Conservation (phyloP, 2,329 filamentous ascomycete species). For the Talaromyces sp. region DNA sequence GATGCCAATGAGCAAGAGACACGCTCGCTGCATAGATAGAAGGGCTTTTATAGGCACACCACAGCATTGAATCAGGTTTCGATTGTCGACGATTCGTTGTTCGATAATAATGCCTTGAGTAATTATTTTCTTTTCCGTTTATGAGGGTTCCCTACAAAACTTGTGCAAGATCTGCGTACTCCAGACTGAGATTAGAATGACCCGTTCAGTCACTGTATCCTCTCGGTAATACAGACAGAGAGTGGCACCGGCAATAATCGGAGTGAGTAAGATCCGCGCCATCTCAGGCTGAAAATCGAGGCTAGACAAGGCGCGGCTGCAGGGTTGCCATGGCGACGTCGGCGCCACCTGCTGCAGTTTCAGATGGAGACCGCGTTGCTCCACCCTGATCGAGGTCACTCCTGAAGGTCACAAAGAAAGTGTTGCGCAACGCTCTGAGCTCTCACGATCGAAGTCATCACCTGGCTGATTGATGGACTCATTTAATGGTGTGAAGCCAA, state of each 20-base stretch:
- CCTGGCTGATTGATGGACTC: background rate
- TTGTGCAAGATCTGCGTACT: background rate
- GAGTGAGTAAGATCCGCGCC: slow-evolving; percentile 10
- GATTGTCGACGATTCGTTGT: background rate
- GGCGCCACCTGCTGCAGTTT: slow-evolving; percentile 6
- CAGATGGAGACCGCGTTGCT: background rate
- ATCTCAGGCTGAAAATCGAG: slow-evolving; percentile 13
- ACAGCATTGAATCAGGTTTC: background rate
- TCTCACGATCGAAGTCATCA: background rate
- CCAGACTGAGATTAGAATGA: background rate
- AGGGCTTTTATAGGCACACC: background rate
- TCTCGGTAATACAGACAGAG: background rate
- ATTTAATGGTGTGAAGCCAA: background rate
- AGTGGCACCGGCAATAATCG: slow-evolving; percentile 5
- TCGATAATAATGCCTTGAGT: background rate
- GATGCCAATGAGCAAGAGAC: slow-evolving; percentile 13
- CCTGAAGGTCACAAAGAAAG: background rate
- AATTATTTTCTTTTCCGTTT: too few species aligned
- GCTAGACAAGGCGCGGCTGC: slow-evolving; percentile 6
- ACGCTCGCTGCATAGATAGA: background rate
- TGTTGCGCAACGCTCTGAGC: background rate
- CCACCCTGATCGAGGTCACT: background rate
- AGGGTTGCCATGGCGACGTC: slow-evolving; percentile 14
- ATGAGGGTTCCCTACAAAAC: background rate
- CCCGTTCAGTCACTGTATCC: background rate